Evolutionary conservation across 768 basidiomycete species (phyloP), one percentile per base, ranked within the genome.

Genomic region (Panus rudis): DNA sequence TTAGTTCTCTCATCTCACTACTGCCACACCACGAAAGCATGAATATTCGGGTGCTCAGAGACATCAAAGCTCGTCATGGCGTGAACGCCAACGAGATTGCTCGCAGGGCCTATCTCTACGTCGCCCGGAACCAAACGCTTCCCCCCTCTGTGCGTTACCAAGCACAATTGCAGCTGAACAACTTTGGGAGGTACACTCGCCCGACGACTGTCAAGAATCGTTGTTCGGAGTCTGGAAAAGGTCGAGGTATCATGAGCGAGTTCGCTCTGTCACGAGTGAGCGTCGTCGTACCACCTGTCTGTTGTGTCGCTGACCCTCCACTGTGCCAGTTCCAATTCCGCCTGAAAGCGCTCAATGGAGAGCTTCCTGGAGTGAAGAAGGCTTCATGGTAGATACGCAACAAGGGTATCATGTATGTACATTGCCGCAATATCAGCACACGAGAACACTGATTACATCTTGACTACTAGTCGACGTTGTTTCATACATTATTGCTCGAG

Each of bases 151-250:
- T 97, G 37, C 86, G 94, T 43, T 88, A 92, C 61, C 88, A 92
- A 52, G 94, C 94, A 13, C 92, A 96, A 62, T 67, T 98, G 48
- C 92, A 96, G 57, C 71, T 96, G 39, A 94, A 94, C 64, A 79
- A 82, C 4, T 89, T 96, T 54, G 81, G 77, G 38, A 75, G 78
- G 20, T 83, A 90, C 60, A 84, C 88, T 1, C 79, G 88, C 28
- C 85, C 89, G n/a, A 81, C 81, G 12, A 81, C 80, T 2, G 86
- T 96, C 24, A 92, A 90, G 69, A 92, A 92, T 60, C 72, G 93
- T 21, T 98, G 94, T 54, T 66, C 72, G 16, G 88, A 84, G 62
- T 80, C 88, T 7, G 94, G 94, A 1, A 72, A 81, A 46, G 92
- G 90, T 6, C 75, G 91, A 47, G 94, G 92, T 42, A 70, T 96